A percentile compares a stretch with the other conserved stretches of the same genome.
These are phyloP conservation scores for Monsonia emarginata DNA, from an alignment of 441 rosid genomes.

Conservation along the genomic window DNA sequence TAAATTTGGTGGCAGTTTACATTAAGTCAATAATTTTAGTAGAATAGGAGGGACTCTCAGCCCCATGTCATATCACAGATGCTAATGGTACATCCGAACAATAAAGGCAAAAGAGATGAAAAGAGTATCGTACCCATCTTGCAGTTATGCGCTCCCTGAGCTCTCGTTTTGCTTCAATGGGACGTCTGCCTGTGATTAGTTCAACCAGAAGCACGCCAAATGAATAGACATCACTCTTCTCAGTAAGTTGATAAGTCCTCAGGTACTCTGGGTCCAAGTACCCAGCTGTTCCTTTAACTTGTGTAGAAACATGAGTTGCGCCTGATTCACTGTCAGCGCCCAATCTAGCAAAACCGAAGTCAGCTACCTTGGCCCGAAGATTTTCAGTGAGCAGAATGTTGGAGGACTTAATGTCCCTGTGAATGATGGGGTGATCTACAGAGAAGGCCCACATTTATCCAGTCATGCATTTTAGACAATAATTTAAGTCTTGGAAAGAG, in stretches of 20 bases:
- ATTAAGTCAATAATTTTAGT: too few species aligned
- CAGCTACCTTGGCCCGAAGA: slow-evolving; percentile 80
- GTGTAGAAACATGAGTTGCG: slow-evolving; percentile 82
- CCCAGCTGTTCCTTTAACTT: slow-evolving; percentile 95
- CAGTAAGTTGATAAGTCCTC: slow-evolving; percentile 76
- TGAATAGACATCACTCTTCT: slow-evolving; percentile 87
- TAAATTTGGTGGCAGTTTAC: too few species aligned
- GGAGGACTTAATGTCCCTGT: slow-evolving; percentile 87
- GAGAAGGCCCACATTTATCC: slow-evolving; percentile 13
- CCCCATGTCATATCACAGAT: too few species aligned
- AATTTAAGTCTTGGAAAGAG: not conserved
- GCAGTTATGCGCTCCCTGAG: slow-evolving; percentile 65
- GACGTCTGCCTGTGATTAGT: slow-evolving; percentile 71
- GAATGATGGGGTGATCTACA: slow-evolving; percentile 89
- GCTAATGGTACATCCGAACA: too few species aligned
- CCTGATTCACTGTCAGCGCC: slow-evolving; percentile 74
- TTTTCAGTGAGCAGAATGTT: slow-evolving; percentile 80
- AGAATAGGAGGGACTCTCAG: too few species aligned
- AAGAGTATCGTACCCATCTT: slow-evolving; percentile 50
- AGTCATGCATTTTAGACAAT: not conserved
- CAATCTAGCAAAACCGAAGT: slow-evolving; percentile 79
- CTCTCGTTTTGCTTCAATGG: slow-evolving; percentile 68
- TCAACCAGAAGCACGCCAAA: slow-evolving; percentile 85
- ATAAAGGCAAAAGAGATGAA: too few species aligned
- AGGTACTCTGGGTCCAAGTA: slow-evolving; percentile 89